A percentile compares a stretch with the other conserved stretches of the same genome.
phyloP scores from a whole-genome alignment of 805 yeast species.

The Metschnikowia cerradonensis region DNA sequence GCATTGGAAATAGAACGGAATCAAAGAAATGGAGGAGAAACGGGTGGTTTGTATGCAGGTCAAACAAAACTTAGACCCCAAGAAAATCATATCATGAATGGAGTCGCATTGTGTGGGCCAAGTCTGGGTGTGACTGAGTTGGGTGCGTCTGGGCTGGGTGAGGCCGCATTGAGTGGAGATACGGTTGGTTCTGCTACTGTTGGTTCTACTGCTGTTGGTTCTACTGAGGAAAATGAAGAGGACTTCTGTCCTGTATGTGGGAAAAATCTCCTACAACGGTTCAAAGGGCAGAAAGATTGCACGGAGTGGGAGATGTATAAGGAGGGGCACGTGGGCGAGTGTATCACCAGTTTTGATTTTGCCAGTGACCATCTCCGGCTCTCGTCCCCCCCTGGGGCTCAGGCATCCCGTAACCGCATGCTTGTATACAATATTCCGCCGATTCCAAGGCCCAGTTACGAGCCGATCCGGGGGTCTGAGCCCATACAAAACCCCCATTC shows the following conservation, averaged over 20 bases:
- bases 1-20: constrained; percentile 43
- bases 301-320: constrained; percentile 36
- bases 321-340: constrained; percentile 67
- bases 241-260: constrained; percentile 44
- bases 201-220: no score
- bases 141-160: no score
- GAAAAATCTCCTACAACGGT: constrained; percentile 24
- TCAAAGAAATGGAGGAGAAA: constrained; percentile 1
- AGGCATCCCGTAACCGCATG: constrained; percentile 67
- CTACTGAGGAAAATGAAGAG: constrained; percentile 18
- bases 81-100: no score
- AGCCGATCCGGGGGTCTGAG: constrained; percentile 21
- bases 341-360: constrained; percentile 70
- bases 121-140: no score
- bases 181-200: no score
- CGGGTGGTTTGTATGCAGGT: constrained; percentile 14
- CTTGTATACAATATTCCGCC: constrained; percentile 65
- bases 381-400: constrained; percentile 22
- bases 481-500: no score
- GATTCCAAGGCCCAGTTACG: constrained; percentile 38
- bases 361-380: constrained; percentile 51
- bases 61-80: neutral
- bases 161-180: no score
- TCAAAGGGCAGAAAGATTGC: constrained; percentile 13
- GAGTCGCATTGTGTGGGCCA: no score